Evolutionary conservation across 2,329 filamentous ascomycete genomes (phyloP), one percentile per base, ranked within the genome.

Genomic region (Aspergillus niger): DNA sequence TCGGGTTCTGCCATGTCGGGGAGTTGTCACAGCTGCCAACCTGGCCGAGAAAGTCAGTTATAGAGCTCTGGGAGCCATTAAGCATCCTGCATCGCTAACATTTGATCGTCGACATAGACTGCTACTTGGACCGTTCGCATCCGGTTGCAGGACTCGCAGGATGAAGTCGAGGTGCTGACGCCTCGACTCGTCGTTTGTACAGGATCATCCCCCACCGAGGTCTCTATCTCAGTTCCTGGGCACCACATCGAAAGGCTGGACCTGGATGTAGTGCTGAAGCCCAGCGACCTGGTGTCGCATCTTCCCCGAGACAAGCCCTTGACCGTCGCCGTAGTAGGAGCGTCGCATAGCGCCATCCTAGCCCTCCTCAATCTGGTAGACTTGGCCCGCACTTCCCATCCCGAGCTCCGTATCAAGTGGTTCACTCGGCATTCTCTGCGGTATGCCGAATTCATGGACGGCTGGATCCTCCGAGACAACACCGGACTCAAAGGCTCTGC

Each of bases 381-480:
- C 5, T 77, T 88, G 5, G 82, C 82, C 10, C 73, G 73, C 22
- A 77, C 78, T 30, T 80, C 80, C 0, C 85, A 87, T 62, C 81
- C 83, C 0, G 69, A 79, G 5, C 77, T 89, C 2, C 80, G 79
- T 30, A 78, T 88, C 57, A 84, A 83, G 66, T 89, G 86, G 86
- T 87, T 89, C 72, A 86, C 77, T 30, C 80, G 86, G n/a, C 83
- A 86, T 65, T 73, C 80, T 1, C 78, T 89, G 8, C 82, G 84
- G 24, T 89, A 89, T 63, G 86, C 86, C 15, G 82, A 85, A 67
- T 84, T 82, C 70, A 84, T 80, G 74, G 85, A 86, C 63, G 85
- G 83, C 59, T 88, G 86, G 85, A 87, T 88, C 61, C 73, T 86
- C 26, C 81, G 84, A 57, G 86, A 89, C 69, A 89, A 88, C 72